phyloP scores from a whole-genome alignment of 225 moss, liverwort and hornwort genomes.

The Lunularia cruciata region DNA sequence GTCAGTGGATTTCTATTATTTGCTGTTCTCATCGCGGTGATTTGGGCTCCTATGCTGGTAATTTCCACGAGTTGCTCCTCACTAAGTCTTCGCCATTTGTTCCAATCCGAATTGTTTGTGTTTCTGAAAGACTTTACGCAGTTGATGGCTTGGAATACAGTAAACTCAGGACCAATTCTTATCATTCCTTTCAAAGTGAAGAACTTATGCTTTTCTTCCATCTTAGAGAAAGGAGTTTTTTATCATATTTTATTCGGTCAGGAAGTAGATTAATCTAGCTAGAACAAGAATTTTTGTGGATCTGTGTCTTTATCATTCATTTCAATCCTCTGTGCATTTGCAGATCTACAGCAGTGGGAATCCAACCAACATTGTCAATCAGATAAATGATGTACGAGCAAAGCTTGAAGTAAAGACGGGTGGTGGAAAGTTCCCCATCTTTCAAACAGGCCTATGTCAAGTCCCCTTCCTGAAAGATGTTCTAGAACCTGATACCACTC shows the following conservation, averaged over 20 bases:
- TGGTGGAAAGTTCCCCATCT: constrained; percentile 75
- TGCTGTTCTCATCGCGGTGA: constrained; percentile 68
- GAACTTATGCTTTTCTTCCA: too few relatives aligned
- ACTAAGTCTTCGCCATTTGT: too few relatives aligned
- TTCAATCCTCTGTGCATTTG: not conserved
- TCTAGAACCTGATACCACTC: constrained; percentile 30
- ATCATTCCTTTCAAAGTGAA: not conserved
- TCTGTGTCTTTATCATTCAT: too few relatives aligned
- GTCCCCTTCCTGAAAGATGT: constrained; percentile 52
- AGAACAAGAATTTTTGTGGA: too few relatives aligned
- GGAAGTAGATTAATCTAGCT: too few relatives aligned
- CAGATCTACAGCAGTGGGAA: constrained; percentile 95
- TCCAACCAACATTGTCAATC: constrained; percentile 83
- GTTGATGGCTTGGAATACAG: too few relatives aligned
- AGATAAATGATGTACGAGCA: constrained; percentile 64
- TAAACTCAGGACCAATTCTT: too few relatives aligned
- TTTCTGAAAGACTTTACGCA: too few relatives aligned
- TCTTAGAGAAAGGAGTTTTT: too few relatives aligned
- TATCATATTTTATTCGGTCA: too few relatives aligned
- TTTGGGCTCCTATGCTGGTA: constrained; percentile 99
- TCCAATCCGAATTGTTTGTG: too few relatives aligned
- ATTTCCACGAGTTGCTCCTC: too few relatives aligned
- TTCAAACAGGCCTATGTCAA: constrained; percentile 85
- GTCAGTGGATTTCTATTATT: constrained; percentile 81
- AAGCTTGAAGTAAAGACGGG: constrained; percentile 70